phyloP scores from a whole-genome alignment of 805 yeast genomes.

The Blastobotrys chiropterorum region DNA sequence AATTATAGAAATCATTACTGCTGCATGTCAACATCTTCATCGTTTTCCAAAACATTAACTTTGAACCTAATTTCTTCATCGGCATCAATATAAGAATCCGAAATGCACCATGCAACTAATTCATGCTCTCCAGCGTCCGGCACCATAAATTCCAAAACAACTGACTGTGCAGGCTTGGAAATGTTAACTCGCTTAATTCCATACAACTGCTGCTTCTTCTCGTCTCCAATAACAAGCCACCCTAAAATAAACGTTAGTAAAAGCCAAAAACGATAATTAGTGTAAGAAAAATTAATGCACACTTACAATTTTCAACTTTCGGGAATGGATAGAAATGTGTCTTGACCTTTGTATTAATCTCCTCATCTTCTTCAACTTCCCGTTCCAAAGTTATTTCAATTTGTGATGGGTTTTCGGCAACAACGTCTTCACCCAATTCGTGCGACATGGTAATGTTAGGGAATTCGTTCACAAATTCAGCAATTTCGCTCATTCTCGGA shows the following conservation, averaged over 20 bases:
- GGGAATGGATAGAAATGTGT: conserved; percentile 53
- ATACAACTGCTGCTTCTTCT: conserved; percentile 50
- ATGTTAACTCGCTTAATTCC: conserved; percentile 65
- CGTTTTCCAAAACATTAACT: conserved; percentile 23
- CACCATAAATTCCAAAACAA: conserved; percentile 50
- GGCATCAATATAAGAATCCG: conserved; percentile 89
- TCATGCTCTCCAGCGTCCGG: conserved; percentile 56
- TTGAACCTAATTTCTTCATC: conserved; percentile 71
- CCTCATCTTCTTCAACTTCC: conserved; percentile 69
- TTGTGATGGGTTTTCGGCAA: conserved; percentile 42
- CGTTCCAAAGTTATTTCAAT: conserved; percentile 36
- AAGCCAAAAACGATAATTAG: conserved; percentile 7
- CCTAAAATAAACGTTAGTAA: conserved; percentile 34
- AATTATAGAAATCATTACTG: conserved; percentile 1
- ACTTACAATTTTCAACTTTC: conserved; percentile 49
- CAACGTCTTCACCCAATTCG: conserved; percentile 37
- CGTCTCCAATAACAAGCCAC: conserved; percentile 87
- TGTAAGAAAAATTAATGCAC: neutral
- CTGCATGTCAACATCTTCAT: conserved; percentile 11
- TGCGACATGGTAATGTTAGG: conserved; percentile 52
- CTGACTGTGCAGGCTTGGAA: conserved; percentile 44
- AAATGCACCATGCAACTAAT: conserved; percentile 74
- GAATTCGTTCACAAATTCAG: conserved; percentile 81
- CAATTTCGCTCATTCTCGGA: conserved; percentile 51
- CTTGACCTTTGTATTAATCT: conserved; percentile 47